phyloP scores from a whole-genome alignment of 2,329 filamentous ascomycete species.

The Sordariomycetes sp. region DNA sequence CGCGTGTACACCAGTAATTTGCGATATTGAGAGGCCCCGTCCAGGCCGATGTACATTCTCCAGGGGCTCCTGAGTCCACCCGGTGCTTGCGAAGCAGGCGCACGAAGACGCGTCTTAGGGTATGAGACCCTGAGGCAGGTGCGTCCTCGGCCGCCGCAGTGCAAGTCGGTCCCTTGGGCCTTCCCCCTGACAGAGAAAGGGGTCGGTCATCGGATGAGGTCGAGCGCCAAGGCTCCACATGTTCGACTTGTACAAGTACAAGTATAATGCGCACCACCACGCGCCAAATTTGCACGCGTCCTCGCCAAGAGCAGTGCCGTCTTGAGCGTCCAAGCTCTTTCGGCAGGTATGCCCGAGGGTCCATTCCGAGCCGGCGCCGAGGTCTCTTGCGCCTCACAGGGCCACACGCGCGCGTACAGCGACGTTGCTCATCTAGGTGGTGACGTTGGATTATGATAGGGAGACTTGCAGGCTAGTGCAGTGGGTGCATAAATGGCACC shows the following conservation, averaged over 20 bases:
- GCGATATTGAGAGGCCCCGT: not conserved
- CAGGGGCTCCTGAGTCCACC: not conserved
- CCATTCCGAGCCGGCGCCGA: not conserved
- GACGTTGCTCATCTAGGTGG: not conserved
- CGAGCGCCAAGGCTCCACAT: not conserved
- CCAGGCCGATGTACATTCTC: not conserved
- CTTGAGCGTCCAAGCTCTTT: not conserved
- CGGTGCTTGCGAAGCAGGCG: not conserved
- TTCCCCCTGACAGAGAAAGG: not conserved
- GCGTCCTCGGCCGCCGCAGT: not conserved
- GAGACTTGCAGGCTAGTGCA: not conserved
- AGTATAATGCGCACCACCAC: not conserved
- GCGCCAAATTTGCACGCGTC: not conserved
- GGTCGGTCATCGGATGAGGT: not conserved
- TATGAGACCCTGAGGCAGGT: not conserved
- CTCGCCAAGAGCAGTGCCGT: not conserved
- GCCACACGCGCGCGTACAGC: not conserved
- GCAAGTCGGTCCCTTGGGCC: not conserved
- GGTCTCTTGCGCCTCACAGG: not conserved
- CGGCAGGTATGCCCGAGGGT: not conserved
- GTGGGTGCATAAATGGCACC: not conserved
- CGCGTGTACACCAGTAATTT: conserved; percentile 2
- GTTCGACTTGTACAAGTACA: not conserved
- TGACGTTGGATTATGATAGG: not conserved
- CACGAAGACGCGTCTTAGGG: not conserved